Percentiles rank a stretch among this genome's conserved stretches.
These are phyloP conservation scores for Ophiocordyceps polyrhachis-furcata DNA, from an alignment of 2,329 filamentous ascomycete species.

Conservation along the genomic window DNA sequence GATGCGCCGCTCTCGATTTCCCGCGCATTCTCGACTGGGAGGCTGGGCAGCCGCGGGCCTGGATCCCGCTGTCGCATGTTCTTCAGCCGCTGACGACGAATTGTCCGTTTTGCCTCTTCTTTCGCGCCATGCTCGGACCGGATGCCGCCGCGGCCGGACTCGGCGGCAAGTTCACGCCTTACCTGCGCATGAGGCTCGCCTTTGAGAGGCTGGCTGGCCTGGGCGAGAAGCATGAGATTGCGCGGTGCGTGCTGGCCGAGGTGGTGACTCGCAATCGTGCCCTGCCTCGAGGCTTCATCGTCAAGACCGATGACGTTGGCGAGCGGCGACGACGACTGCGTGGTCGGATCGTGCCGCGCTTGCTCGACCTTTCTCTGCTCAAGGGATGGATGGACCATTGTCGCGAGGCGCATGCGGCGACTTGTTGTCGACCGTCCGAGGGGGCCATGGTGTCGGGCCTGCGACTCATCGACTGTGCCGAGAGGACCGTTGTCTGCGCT, in stretches of 20 bases:
- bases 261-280: slow-evolving; percentile 17
- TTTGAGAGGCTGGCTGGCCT: slow-evolving; percentile 18
- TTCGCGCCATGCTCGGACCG: slow-evolving; percentile 14
- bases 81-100: background rate
- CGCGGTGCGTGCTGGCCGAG: slow-evolving; percentile 16
- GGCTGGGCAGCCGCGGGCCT: slow-evolving; percentile 15
- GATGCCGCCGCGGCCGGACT: slow-evolving; percentile 6
- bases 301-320: slow-evolving; percentile 9
- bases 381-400: slow-evolving; percentile 18
- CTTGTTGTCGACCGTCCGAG: slow-evolving; percentile 6
- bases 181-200: slow-evolving; percentile 18
- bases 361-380: slow-evolving; percentile 12
- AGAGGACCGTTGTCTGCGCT: slow-evolving; percentile 11
- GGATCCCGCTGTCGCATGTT: slow-evolving; percentile 17
- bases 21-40: slow-evolving; percentile 16
- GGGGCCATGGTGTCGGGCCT: slow-evolving; percentile 9
- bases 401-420: slow-evolving; percentile 10
- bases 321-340: slow-evolving; percentile 6
- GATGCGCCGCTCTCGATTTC: slow-evolving; percentile 18
- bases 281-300: slow-evolving; percentile 18
- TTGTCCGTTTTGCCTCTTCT: slow-evolving; percentile 21
- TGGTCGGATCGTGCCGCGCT: slow-evolving; percentile 13
- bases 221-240: slow-evolving; percentile 17
- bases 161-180: slow-evolving; percentile 17
- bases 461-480: slow-evolving; percentile 14